Conservation (phyloP, 352 stramenopile genomes). For the Phytophthora megakarya region DNA sequence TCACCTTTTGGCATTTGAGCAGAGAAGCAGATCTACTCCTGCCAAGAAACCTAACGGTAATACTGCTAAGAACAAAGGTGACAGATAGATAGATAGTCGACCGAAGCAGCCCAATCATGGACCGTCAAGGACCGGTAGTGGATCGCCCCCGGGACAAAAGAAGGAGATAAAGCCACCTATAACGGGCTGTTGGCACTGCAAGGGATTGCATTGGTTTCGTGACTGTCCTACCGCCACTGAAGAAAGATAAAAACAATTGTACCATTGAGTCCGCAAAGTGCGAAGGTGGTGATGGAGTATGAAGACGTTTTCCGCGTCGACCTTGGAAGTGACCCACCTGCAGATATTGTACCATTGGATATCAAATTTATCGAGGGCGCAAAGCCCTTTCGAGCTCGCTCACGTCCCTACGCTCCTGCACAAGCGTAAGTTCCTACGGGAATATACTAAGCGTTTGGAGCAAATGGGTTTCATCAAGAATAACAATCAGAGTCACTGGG, state of each 20-base stretch:
- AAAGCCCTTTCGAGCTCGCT: neutral
- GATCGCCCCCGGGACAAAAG: no score
- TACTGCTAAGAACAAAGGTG: no score
- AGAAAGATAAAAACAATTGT: neutral
- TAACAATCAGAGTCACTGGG: no score
- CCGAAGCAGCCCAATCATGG: no score
- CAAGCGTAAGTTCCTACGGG: neutral
- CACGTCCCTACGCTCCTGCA: constrained; percentile 2
- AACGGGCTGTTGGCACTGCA: neutral
- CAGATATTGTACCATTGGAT: neutral
- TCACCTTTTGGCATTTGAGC: neutral
- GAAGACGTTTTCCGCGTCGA: neutral
- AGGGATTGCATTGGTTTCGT: neutral
- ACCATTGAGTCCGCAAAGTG: neutral
- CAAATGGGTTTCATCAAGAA: no score
- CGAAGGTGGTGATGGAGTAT: neutral
- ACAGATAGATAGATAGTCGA: no score
- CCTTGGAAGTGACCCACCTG: neutral
- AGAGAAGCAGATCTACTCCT: neutral
- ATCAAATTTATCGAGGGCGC: constrained; percentile 5
- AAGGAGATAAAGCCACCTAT: neutral
- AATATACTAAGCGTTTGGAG: no score
- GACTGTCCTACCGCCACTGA: neutral
- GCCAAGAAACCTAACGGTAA: neutral
- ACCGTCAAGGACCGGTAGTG: no score